Evolutionary conservation across 352 stramenopile genomes (phyloP), one percentile per base, ranked within the genome.

Genomic region (Paralagenidium karlingii): DNA sequence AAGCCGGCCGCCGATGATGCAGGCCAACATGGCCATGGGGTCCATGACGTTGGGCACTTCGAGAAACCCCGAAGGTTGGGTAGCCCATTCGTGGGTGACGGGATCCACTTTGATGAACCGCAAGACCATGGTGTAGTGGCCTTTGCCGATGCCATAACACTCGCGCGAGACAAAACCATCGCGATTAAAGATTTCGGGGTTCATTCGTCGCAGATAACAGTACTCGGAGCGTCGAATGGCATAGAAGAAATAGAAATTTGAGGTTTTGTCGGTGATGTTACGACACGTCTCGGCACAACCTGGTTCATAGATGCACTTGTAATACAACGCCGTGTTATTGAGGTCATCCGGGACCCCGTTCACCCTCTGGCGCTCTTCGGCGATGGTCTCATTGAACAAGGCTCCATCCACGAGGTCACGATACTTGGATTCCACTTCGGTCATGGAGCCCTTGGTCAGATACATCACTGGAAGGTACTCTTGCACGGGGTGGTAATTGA

Each of bases 271-370:
- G 12, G 37, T 43, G 25, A 33, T 43, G 37, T 43, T 32, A 26
- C 33, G 24, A 19, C 37, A 43, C 11, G 37, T 26, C n/a, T 32
- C 21, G 8, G 37, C 19, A 16, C 37, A 43, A 19, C 37, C 37
- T 16, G 37, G 37, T 26, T 33, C 19, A 19, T 43, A 43, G 37
- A 43, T 33, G 37, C 37, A 43, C 24, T 43, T 43, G 37, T 43
- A 43, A 15, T n/a, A n/a, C n/a, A n/a, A n/a, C n/a, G n/a, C n/a
- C n/a, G n/a, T n/a, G n/a, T n/a, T n/a, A n/a, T n/a, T n/a, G n/a
- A n/a, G n/a, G n/a, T n/a, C n/a, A n/a, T n/a, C n/a, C n/a, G n/a
- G n/a, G n/a, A n/a, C n/a, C n/a, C n/a, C n/a, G n/a, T n/a, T n/a
- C n/a, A n/a, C n/a, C n/a, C n/a, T n/a, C n/a, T n/a, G n/a, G n/a